Evolutionary conservation across 2,329 filamentous ascomycete genomes (phyloP), one percentile per base, ranked within the genome.

Genomic region (Huntiella savannae): DNA sequence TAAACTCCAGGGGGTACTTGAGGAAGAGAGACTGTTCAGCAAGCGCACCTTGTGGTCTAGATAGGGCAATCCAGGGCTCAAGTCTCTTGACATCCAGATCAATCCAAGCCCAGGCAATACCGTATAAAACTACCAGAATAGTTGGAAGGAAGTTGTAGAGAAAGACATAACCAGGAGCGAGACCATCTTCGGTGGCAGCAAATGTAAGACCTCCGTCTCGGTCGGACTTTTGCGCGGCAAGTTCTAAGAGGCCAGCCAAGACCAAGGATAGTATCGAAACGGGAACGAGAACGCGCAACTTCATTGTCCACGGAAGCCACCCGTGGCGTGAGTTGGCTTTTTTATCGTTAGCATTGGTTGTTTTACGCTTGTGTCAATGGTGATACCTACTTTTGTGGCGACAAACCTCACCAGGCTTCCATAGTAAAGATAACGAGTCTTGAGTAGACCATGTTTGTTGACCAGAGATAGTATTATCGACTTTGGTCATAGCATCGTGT

Each of bases 41-140:
- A 0, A 52, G 52, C 0, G 68, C 68, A 0, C 73, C 73, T 0
- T 54, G 52, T 0, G 52, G 11, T 7, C 63, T 67, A 0, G 71
- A 75, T 1, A 79, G 46, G 16, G 77, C 70, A 8, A 74, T 66
- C 61, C 68, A 79, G 0, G 75, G 74, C 33, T 79, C 73, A 39
- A 78, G 59, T 0, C 75, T 53, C 49, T 75, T 74, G 0, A 65
- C 59, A 33, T 79, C 71, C 0, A 78, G 54, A 43, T 79, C 74
- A 0, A 77, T 62, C 71, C 73, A 75, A 2, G 62, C 65, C 72
- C 73, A 78, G 0, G 68, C 40, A 1, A 77, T 61, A 35, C 71
- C 70, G 50, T 73, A 77, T 0, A 70, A 5, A 0, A 77, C 66
- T 0, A 72, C 66, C 0, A 75, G 43, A 0, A 76, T 60, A 0